Percentiles rank a stretch among this genome's conserved stretches.
These are phyloP conservation scores for Sonneratia caseolaris DNA, from an alignment of 345 rosid species.

Conservation along the genomic window DNA sequence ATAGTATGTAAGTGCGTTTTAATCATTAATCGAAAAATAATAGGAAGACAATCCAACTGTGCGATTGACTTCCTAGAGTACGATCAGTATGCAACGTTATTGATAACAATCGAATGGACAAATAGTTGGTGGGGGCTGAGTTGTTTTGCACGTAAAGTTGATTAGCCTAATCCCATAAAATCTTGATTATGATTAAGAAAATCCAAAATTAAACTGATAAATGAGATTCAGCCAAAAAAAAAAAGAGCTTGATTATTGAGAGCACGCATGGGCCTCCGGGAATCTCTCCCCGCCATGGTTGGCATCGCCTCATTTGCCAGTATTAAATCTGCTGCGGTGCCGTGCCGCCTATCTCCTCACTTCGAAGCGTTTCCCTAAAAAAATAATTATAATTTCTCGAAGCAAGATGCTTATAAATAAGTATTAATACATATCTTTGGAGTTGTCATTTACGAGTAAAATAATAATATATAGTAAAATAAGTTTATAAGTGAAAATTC, in stretches of 20 bases:
- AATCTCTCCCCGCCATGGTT: slow-evolving; percentile 49
- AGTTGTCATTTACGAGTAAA: background rate
- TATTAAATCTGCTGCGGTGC: slow-evolving; percentile 10
- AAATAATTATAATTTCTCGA: background rate
- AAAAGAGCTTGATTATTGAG: slow-evolving; percentile 32
- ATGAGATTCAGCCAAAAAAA: background rate
- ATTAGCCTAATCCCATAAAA: slow-evolving; percentile 16
- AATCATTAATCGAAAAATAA: background rate
- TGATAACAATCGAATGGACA: too few species aligned
- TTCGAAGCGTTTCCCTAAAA: background rate
- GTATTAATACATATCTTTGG: too few species aligned
- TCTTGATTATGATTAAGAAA: slow-evolving; percentile 14
- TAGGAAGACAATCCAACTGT: too few species aligned
- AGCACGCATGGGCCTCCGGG: slow-evolving; percentile 80
- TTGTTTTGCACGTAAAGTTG: slow-evolving; percentile 46
- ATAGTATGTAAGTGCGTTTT: too few species aligned
- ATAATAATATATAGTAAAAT: background rate
- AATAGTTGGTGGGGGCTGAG: slow-evolving; percentile 27
- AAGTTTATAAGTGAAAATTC: too few species aligned
- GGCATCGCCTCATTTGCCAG: slow-evolving; percentile 21
- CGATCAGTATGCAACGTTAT: too few species aligned
- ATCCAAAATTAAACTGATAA: slow-evolving; percentile 5
- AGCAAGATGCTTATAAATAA: background rate
- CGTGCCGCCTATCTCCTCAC: background rate
- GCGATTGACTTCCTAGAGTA: too few species aligned